Base-by-base conservation (phyloP, 805 yeast species). In the Maudiozyma pseudohumilis region DNA sequence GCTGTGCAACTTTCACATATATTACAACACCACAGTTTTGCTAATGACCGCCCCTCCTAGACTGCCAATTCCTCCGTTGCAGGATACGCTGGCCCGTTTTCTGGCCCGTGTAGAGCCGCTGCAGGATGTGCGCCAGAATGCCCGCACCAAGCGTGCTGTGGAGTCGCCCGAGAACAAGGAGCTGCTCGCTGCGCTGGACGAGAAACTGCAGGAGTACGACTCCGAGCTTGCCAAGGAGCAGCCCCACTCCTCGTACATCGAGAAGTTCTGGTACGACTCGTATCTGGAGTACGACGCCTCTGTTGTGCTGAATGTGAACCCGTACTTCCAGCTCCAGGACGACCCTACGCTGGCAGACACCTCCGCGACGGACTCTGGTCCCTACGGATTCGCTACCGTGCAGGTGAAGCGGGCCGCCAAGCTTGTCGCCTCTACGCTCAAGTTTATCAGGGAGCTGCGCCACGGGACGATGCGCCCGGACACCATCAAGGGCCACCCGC, bases 191-290 rank as follows among this genome's bases (percentile, higher is more conserved):
- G 64, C 45, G 77, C 81, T 59, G 55, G 83, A 40, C 63, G 69
- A 39, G 60, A 70, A 52, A 68, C 60, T 56, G 86, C 75, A 74
- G 37, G 65, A 64, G 39, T 70, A 74, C 36, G 94, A 87, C 53
- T 62, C 69, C 20, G 77, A 75, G 47, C 67, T 87, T 36, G 65
- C 77, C 13, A 70, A 69, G 35, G 84, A 80, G 5, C 68, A 72
- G 35, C 63, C 77, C 12, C 65, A 85, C 44, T 76, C 82, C 35
- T 80, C 94, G 2, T 87, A 82, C 57, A 87, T 87, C 45, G 96
- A 87, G 60, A 94, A 87, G 59, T 87, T 87, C 58, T 87, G 96
- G 96, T 87, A 75, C 59, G 96, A 87, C 55, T 76, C 95, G 1
- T 87, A 87, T 58, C 67, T 87, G 47, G 79, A 79, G 57, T 84